Percentiles rank a stretch among this genome's conserved stretches.
These are phyloP conservation scores for Leccinum brunneo-olivaceum DNA, from an alignment of 1,284 basidiomycete species.

Conservation along the genomic window DNA sequence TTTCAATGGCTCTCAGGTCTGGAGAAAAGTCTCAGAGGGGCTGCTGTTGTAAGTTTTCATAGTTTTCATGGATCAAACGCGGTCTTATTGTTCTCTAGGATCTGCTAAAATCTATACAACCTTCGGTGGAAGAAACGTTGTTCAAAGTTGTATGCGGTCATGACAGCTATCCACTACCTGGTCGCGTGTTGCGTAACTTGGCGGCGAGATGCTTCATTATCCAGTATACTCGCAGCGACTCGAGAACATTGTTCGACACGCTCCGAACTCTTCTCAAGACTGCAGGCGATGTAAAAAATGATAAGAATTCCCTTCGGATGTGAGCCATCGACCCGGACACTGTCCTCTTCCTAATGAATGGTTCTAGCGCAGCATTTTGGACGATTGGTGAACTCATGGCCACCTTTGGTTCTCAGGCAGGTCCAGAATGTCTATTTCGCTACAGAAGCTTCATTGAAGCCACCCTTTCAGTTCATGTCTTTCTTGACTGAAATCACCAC, in stretches of 20 bases:
- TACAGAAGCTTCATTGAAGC: neutral
- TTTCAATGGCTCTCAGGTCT: slow-evolving; percentile 75
- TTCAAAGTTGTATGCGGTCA: slow-evolving; percentile 58
- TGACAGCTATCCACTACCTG: slow-evolving; percentile 68
- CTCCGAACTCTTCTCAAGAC: slow-evolving; percentile 75
- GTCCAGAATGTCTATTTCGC: slow-evolving; percentile 17
- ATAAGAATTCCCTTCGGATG: slow-evolving; percentile 63
- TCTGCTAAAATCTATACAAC: slow-evolving; percentile 58
- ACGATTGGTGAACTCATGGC: slow-evolving; percentile 86
- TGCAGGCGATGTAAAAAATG: slow-evolving; percentile 65
- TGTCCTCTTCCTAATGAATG: slow-evolving; percentile 6
- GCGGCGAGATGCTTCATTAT: slow-evolving; percentile 72
- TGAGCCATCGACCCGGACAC: slow-evolving; percentile 34
- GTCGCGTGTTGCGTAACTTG: slow-evolving; percentile 78
- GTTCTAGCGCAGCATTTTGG: slow-evolving; percentile 64
- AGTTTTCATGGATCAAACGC: neutral
- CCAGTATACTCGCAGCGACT: slow-evolving; percentile 80
- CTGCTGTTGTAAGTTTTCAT: slow-evolving; percentile 39
- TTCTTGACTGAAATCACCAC: slow-evolving; percentile 81
- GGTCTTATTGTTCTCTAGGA: slow-evolving; percentile 37
- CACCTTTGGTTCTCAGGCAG: slow-evolving; percentile 74
- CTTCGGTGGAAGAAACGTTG: slow-evolving; percentile 54
- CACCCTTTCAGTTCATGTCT: slow-evolving; percentile 75
- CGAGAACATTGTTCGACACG: slow-evolving; percentile 81
- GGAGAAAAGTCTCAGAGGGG: slow-evolving; percentile 51